Evolutionary conservation across 164 flowering plant species (phyloP).

Genomic region (Chimonanthus salicifolius): DNA sequence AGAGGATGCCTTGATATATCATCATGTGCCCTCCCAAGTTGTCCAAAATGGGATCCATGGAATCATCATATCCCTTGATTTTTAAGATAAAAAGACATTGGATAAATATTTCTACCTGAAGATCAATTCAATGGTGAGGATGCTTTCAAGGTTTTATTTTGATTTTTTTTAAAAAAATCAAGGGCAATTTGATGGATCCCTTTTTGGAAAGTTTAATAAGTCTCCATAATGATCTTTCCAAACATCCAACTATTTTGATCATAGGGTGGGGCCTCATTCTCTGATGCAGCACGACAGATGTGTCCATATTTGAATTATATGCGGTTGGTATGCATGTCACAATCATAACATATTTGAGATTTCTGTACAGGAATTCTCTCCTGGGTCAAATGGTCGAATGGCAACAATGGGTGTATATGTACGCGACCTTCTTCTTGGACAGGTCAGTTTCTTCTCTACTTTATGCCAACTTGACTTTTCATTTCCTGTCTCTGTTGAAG

Average conservation of each 20-base stretch:
- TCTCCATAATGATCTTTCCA: too few species aligned
- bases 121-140: too few species aligned
- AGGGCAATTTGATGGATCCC: too few species aligned
- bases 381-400: slow-evolving; percentile 79
- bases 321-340: background rate
- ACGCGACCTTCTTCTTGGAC: slow-evolving; percentile 97
- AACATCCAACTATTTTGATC: background rate
- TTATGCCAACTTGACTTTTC: slow-evolving; percentile 1
- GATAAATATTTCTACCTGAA: too few species aligned
- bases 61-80: too few species aligned
- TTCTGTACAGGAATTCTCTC: slow-evolving; percentile 78
- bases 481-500: background rate
- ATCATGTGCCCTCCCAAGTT: too few species aligned
- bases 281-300: background rate
- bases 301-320: background rate
- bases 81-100: too few species aligned
- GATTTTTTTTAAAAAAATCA: too few species aligned
- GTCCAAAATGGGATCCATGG: too few species aligned
- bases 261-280: background rate
- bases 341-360: background rate
- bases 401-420: slow-evolving; percentile 94
- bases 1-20: too few species aligned
- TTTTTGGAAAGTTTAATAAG: too few species aligned
- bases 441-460: slow-evolving; percentile 43
- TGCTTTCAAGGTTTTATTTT: too few species aligned